A percentile compares a stretch with the other conserved stretches of the same genome.
These are phyloP conservation scores for Naganishia cerealis DNA, from an alignment of 1,284 basidiomycete species.

Conservation along the genomic window DNA sequence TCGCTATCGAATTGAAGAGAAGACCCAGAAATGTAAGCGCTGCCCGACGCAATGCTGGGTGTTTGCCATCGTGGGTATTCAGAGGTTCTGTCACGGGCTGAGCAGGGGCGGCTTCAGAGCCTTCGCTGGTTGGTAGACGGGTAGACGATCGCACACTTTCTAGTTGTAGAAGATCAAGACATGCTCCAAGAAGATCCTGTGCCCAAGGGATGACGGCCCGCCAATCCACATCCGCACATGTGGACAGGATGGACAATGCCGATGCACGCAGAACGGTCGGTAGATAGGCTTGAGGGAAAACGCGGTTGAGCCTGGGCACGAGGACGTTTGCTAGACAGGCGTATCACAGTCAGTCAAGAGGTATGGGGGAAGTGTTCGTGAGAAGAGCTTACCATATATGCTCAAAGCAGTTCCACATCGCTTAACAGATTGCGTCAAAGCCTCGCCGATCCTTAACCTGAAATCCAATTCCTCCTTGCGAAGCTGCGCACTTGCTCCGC, in stretches of 20 bases:
- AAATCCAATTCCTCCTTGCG: constrained; percentile 72
- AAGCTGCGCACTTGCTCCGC: constrained; percentile 42
- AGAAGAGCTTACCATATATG: constrained; percentile 62
- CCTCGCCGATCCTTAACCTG: constrained; percentile 81
- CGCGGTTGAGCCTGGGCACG: constrained; percentile 67
- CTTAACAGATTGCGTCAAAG: constrained; percentile 74
- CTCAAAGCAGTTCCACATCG: constrained; percentile 70
- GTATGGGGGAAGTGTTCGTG: constrained; percentile 3
- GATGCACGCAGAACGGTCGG: constrained; percentile 77
- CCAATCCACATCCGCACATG: constrained; percentile 66
- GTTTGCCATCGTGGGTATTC: constrained; percentile 61
- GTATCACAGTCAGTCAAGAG: background rate
- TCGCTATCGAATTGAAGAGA: constrained; percentile 59
- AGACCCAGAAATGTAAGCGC: constrained; percentile 74
- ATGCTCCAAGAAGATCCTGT: constrained; percentile 63
- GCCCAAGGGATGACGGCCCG: constrained; percentile 66
- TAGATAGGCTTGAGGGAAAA: constrained; percentile 62
- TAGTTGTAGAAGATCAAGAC: constrained; percentile 75
- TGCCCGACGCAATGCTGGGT: constrained; percentile 76
- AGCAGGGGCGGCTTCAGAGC: constrained; percentile 56
- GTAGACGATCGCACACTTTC: constrained; percentile 60
- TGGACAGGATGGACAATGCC: constrained; percentile 74
- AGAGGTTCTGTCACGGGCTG: constrained; percentile 56
- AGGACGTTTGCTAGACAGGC: constrained; percentile 62
- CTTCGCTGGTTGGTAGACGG: constrained; percentile 35